phyloP scores from a whole-genome alignment of 1,284 basidiomycete genomes.

The Pyrrhoderma lamaoense region DNA sequence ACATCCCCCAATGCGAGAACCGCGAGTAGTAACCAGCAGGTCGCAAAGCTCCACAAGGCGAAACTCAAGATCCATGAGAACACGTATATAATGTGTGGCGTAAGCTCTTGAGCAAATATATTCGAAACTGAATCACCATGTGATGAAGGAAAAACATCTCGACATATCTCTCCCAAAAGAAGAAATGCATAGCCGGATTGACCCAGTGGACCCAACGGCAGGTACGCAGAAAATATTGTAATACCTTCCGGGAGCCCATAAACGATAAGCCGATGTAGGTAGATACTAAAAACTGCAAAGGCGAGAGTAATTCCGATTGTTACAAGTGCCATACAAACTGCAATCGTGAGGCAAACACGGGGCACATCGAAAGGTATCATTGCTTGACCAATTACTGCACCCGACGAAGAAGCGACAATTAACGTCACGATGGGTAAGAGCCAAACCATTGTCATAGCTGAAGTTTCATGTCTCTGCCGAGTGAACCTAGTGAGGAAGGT shows the following conservation, averaged over 20 bases:
- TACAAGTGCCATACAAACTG: slow-evolving; percentile 37
- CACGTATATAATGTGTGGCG: slow-evolving; percentile 37
- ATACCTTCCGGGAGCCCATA: slow-evolving; percentile 24
- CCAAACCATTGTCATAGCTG: slow-evolving; percentile 54
- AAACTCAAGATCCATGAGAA: slow-evolving; percentile 41
- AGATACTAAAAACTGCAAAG: slow-evolving; percentile 25
- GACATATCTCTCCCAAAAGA: slow-evolving; percentile 29
- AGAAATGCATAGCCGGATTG: slow-evolving; percentile 38
- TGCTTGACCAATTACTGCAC: slow-evolving; percentile 48
- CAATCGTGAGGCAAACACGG: slow-evolving; percentile 36
- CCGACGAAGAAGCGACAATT: slow-evolving; percentile 61
- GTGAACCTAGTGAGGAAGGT: slow-evolving; percentile 45
- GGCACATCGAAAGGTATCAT: slow-evolving; percentile 45
- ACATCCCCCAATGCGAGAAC: slow-evolving; percentile 37
- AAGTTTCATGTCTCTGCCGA: slow-evolving; percentile 49
- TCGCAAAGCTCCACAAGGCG: slow-evolving; percentile 45
- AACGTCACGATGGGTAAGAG: slow-evolving; percentile 68
- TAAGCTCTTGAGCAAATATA: slow-evolving; percentile 29
- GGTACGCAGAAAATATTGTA: slow-evolving; percentile 35
- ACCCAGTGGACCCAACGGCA: slow-evolving; percentile 43
- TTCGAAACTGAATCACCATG: slow-evolving; percentile 34
- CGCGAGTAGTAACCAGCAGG: slow-evolving; percentile 47
- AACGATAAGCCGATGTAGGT: slow-evolving; percentile 20
- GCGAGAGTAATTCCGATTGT: slow-evolving; percentile 34
- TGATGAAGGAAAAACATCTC: slow-evolving; percentile 26